phyloP scores from a whole-genome alignment of 1,284 basidiomycete species.

The Omphalotus olearius region DNA sequence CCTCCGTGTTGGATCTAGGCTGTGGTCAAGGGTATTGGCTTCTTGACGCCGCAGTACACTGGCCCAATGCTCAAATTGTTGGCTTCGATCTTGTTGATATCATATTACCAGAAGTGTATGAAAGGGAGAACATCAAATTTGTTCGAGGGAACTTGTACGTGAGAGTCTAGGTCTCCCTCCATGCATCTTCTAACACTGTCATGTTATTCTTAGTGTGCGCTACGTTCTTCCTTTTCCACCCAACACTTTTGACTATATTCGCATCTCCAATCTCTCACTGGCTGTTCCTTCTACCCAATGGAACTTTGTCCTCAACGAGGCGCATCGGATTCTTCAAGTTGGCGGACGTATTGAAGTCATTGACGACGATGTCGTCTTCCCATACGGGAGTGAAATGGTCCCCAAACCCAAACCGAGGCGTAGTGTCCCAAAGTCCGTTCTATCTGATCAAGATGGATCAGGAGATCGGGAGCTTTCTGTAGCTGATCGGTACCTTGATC shows the following conservation, averaged over 20 bases:
- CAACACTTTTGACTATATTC: conserved; percentile 62
- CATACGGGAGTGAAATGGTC: conserved; percentile 32
- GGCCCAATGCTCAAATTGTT: conserved; percentile 52
- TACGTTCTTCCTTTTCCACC: conserved; percentile 48
- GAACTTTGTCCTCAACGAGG: conserved; percentile 54
- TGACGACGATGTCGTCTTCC: conserved; percentile 65
- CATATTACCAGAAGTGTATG: conserved; percentile 29
- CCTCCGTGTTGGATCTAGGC: conserved; percentile 63
- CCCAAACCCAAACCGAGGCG: background rate
- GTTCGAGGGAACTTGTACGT: conserved; percentile 65
- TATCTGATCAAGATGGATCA: no score
- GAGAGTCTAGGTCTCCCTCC: conserved; percentile 1
- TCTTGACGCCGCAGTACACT: conserved; percentile 50
- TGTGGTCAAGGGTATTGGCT: conserved; percentile 69
- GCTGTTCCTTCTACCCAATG: conserved; percentile 57
- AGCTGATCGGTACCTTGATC: background rate
- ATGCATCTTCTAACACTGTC: conserved; percentile 11
- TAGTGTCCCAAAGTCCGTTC: background rate
- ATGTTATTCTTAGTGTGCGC: conserved; percentile 37
- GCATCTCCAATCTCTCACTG: conserved; percentile 62
- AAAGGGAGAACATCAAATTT: conserved; percentile 48
- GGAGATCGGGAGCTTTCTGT: background rate
- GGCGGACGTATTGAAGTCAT: conserved; percentile 66
- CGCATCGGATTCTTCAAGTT: conserved; percentile 52
- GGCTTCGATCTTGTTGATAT: conserved; percentile 64